Conservation (phyloP, 2,329 filamentous ascomycete species). For the Paecilomyces sp. region DNA sequence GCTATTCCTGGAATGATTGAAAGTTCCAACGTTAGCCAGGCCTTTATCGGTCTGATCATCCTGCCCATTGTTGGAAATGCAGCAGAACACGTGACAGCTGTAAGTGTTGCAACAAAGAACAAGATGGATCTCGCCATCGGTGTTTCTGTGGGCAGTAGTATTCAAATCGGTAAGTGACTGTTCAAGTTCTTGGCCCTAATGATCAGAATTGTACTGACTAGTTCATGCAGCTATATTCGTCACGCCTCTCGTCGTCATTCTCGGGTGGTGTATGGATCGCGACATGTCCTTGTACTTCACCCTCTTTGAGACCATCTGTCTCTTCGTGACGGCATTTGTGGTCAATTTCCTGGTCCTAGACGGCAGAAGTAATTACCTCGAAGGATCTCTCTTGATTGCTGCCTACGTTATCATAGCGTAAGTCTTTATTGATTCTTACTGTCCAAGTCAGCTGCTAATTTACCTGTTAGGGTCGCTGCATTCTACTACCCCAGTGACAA, state of each 20-base stretch:
- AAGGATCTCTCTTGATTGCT: slow-evolving; percentile 68
- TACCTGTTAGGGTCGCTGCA: not conserved
- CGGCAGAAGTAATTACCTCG: slow-evolving; percentile 75
- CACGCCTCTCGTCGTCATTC: slow-evolving; percentile 67
- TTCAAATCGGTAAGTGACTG: slow-evolving; percentile 54
- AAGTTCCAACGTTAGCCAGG: slow-evolving; percentile 55
- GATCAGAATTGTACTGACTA: slow-evolving; percentile 4
- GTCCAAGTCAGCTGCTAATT: not conserved
- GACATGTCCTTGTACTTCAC: slow-evolving; percentile 61
- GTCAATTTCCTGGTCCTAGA: slow-evolving; percentile 83
- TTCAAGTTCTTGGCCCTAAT: not conserved
- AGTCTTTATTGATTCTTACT: slow-evolving; percentile 10
- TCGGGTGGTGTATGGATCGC: slow-evolving; percentile 70
- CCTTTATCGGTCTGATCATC: slow-evolving; percentile 74
- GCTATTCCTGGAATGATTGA: slow-evolving; percentile 63
- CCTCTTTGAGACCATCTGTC: slow-evolving; percentile 57
- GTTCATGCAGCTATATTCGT: slow-evolving; percentile 57
- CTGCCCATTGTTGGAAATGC: slow-evolving; percentile 79
- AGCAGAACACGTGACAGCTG: slow-evolving; percentile 73
- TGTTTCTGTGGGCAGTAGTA: slow-evolving; percentile 71
- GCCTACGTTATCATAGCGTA: slow-evolving; percentile 72
- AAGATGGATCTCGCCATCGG: slow-evolving; percentile 81
- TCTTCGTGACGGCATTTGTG: slow-evolving; percentile 77
- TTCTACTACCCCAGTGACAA: not conserved
- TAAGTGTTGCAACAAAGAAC: slow-evolving; percentile 73